phyloP scores from a whole-genome alignment of 2,329 filamentous ascomycete species.

The Chrysoporthe deuterocubensis region DNA sequence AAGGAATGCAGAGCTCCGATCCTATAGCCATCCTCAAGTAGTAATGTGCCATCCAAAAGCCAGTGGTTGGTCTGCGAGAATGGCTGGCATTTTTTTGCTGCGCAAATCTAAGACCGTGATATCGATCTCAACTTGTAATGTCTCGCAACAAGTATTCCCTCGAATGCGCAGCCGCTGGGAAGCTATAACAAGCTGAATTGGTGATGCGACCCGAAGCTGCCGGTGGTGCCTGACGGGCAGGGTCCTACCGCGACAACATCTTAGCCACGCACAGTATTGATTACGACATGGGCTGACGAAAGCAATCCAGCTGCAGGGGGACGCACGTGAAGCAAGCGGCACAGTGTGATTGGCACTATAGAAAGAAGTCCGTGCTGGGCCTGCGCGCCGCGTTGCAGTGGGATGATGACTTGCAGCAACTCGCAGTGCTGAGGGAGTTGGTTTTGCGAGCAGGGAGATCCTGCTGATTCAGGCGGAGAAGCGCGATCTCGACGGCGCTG shows the following conservation, averaged over 20 bases:
- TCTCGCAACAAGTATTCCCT: background rate
- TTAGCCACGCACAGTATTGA: slow-evolving; percentile 3
- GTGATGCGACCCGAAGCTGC: too few relatives aligned
- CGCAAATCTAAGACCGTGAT: background rate
- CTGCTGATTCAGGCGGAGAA: background rate
- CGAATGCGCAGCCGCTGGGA: background rate
- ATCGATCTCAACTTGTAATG: background rate
- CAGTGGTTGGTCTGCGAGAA: background rate
- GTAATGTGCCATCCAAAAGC: background rate
- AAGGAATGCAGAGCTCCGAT: too few relatives aligned
- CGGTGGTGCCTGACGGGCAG: background rate
- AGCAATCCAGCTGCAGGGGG: background rate
- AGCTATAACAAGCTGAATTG: background rate
- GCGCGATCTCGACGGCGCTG: background rate
- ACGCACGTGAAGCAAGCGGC: background rate
- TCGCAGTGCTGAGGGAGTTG: background rate
- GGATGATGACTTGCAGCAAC: slow-evolving; percentile 7
- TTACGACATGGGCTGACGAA: background rate
- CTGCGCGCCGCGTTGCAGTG: slow-evolving; percentile 3
- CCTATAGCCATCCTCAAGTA: background rate
- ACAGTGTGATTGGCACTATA: slow-evolving; percentile 15
- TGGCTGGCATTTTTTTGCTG: background rate
- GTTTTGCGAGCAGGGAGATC: background rate
- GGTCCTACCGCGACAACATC: background rate
- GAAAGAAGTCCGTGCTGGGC: background rate